Evolutionary conservation across 805 yeast genomes (phyloP).

Genomic region (Candida silvicultrix): DNA sequence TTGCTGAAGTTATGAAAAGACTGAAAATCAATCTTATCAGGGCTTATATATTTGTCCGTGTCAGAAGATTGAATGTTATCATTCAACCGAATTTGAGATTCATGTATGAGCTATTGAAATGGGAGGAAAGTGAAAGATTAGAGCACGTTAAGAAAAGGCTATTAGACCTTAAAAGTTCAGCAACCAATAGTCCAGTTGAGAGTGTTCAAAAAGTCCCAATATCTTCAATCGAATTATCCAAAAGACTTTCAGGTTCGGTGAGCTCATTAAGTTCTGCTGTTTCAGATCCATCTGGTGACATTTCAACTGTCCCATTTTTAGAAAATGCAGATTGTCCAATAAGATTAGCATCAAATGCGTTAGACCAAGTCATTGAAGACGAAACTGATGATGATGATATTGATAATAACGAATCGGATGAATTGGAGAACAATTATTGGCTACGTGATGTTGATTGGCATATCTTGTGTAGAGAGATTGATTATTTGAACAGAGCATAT

Average conservation of each 20-base stretch:
- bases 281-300: not conserved
- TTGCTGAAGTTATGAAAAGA: conserved; percentile 89
- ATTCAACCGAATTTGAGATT: conserved; percentile 91
- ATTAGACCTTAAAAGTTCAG: not conserved
- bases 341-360: not conserved
- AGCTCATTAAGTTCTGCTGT: conserved; percentile 5
- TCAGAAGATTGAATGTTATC: conserved; percentile 81
- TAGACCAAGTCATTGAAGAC: conserved; percentile 6
- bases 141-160: not conserved
- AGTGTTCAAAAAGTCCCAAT: not conserved
- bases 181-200: not conserved
- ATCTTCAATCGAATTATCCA: not conserved
- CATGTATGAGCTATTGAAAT: conserved; percentile 82
- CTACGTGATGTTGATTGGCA: conserved; percentile 82
- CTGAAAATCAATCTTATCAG: conserved; percentile 58
- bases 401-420: conserved; percentile 8
- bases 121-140: conserved; percentile 37
- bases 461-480: conserved; percentile 76
- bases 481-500: conserved; percentile 53
- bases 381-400: conserved; percentile 10
- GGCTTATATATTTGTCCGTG: conserved; percentile 87
- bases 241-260: conserved; percentile 5
- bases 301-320: not conserved
- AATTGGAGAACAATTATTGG: conserved; percentile 20
- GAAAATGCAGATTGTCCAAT: not conserved